Evolutionary conservation across 2,329 filamentous ascomycete genomes (phyloP), one percentile per base, ranked within the genome.

Genomic region (Neofusicoccum sp.): DNA sequence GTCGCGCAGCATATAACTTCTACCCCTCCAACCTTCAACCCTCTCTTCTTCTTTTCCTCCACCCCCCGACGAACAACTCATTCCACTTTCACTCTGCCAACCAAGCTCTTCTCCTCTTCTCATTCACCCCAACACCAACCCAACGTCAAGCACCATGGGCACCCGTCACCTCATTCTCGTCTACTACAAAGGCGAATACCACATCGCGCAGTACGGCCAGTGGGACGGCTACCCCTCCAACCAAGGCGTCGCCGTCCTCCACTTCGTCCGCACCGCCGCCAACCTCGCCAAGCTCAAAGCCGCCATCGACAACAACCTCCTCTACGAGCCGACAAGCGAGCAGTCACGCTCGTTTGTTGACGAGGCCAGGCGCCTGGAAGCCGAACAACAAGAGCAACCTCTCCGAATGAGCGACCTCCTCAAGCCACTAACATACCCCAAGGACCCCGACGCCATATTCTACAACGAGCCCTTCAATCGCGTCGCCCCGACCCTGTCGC

Each of bases 191-290:
- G 66, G 65, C 44, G 39, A 67, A 56, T 67, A 68, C 29, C 31
- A 50, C 11, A 62, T 73, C 43, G 67, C 67, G 11, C 71, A 74
- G 49, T 72, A 73, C 54, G 65, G 66, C 7, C 71, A 74, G 48
- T 71, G 64, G 56, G 71, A 74, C 59, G 72, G 71, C 56, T 70
- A 70, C 63, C 69, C 67, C 8, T 56, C 66, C 11, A 68, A 69
- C 28, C 68, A 71, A 61, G 72, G 72, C 14, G 16, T 56, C 4
- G 52, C 14, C 0, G 66, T 73, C 52, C 61, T 71, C 37, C 8
- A 62, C 31, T 73, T 73, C 64, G 65, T 74, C 14, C 22, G 39
- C 3, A 48, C 16, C 4, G 49, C 66, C 1, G 64, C 39, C 29
- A 73, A 73, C 60, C 66, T 73, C 60, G 50, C 56, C 8, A 65